phyloP scores from a whole-genome alignment of 352 stramenopile species.

The Blastocystis sp. region DNA sequence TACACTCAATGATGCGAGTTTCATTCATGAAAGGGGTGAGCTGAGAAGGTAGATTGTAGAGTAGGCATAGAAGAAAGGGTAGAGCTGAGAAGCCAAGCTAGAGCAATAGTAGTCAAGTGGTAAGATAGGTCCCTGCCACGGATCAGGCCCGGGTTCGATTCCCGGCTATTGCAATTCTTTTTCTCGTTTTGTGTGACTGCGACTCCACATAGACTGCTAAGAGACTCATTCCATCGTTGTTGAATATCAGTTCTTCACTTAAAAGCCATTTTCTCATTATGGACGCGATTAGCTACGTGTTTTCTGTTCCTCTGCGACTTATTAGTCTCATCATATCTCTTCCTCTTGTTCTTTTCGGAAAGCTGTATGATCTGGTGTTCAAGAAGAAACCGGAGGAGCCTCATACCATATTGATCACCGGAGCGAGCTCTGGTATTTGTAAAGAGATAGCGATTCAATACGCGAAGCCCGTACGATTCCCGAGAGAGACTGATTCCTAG shows the following conservation, averaged over 20 bases:
- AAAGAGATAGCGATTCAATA: slow-evolving; percentile 49
- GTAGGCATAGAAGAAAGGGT: no score
- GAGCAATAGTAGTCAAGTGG: slow-evolving; percentile 56
- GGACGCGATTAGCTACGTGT: neutral
- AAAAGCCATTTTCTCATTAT: neutral
- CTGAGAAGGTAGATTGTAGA: no score
- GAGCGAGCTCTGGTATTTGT: slow-evolving; percentile 41
- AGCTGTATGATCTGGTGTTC: slow-evolving; percentile 6
- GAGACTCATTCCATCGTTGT: no score
- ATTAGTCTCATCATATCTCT: neutral
- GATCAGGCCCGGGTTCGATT: slow-evolving; percentile 55
- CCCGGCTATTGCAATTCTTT: slow-evolving; percentile 42
- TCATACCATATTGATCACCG: slow-evolving; percentile 34
- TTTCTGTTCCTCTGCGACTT: slow-evolving; percentile 11
- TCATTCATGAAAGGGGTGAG: no score
- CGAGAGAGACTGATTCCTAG: neutral
- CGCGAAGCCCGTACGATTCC: slow-evolving; percentile 6
- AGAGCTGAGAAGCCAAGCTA: neutral
- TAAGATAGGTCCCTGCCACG: slow-evolving; percentile 56
- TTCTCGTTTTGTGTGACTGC: neutral
- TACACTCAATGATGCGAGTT: neutral
- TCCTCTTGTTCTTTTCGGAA: slow-evolving; percentile 6
- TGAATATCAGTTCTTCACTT: no score
- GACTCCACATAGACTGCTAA: no score
- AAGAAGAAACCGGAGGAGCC: slow-evolving; percentile 52